Evolutionary conservation across 2,329 filamentous ascomycete species (phyloP), one percentile per base, ranked within the genome.

Genomic region (Gnomoniopsis smithogilvyi): DNA sequence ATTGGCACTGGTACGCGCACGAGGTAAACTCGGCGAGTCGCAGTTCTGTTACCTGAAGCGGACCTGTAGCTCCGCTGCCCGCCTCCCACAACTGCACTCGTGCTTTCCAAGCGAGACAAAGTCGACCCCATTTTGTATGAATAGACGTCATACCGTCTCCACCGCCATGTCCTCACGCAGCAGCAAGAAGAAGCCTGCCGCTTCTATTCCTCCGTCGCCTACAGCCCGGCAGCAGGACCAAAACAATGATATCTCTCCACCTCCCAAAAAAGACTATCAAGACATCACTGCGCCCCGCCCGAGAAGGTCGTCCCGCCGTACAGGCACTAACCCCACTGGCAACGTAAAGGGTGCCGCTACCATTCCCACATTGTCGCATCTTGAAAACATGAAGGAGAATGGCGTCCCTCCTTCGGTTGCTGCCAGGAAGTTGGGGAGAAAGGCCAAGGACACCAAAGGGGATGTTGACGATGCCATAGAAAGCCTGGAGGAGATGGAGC

Each of bases 401-500:
- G 34, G 46, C 1, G 6, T 50, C 36, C 22, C 36, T 6, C 8
- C 47, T 6, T 24, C 49, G 21, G 7, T 14, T 12, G 45, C 46
- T 8, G 49, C 30, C 6, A 43, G 34, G 12, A 14, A 21, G 4
- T 11, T 38, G 11, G 49, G 54, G 21, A 21, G 33, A 14, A 3
- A 34, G 8, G 41, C 19, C 14, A 10, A 51, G 33, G 26, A 17
- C 21, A 19, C 49, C n/a, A 26, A 58, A 7, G 66, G 72, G 11
- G 69, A 67, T 2, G 70, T 80, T 6, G 67, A 76, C 10, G 63
- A 70, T 3, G 77, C 77, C 19, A 73, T 79, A 61, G 72, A 73
- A n/a, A 72, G 74, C n/a, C 69, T 83, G 26, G 74, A 72, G 6
- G 72, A 78, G 63, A 82, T 83, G 78, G 80, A 83, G 49, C 68